Percentiles rank a stretch among this genome's conserved stretches.
These are phyloP conservation scores for Malus hybrid DNA, from an alignment of 331 rosid species.

Conservation along the genomic window DNA sequence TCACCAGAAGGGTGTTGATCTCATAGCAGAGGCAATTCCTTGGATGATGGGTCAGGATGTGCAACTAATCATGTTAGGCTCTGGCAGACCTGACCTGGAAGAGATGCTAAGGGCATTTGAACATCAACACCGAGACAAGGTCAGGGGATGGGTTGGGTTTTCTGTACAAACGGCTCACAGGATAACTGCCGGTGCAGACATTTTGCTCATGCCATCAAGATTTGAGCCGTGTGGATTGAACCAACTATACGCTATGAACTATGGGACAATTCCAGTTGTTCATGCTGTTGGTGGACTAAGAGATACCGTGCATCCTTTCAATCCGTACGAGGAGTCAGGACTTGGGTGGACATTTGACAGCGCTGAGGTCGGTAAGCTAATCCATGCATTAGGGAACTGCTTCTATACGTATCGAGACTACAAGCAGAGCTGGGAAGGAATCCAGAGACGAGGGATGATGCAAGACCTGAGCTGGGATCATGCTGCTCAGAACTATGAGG, in stretches of 20 bases:
- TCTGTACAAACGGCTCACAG: slow-evolving; percentile 80
- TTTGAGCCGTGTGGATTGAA: slow-evolving; percentile 97
- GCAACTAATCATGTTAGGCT: slow-evolving; percentile 85
- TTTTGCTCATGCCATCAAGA: slow-evolving; percentile 94
- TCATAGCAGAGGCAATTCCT: slow-evolving; percentile 80
- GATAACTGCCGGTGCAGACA: slow-evolving; percentile 86
- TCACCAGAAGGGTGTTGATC: slow-evolving; percentile 86
- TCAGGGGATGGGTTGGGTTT: slow-evolving; percentile 94
- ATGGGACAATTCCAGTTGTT: slow-evolving; percentile 88
- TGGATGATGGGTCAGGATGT: slow-evolving; percentile 86
- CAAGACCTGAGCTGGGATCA: slow-evolving; percentile 92
- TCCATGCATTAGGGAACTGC: slow-evolving; percentile 70
- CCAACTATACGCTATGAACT: slow-evolving; percentile 92
- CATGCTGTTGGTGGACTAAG: slow-evolving; percentile 90
- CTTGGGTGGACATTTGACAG: slow-evolving; percentile 87
- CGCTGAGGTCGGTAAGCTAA: slow-evolving; percentile 59
- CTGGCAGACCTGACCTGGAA: slow-evolving; percentile 81
- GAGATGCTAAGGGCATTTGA: slow-evolving; percentile 56
- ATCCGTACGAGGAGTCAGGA: slow-evolving; percentile 73
- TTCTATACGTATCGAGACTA: slow-evolving; percentile 57
- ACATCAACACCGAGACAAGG: slow-evolving; percentile 37
- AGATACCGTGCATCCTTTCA: slow-evolving; percentile 74
- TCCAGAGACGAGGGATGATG: slow-evolving; percentile 84
- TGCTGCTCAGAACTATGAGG: slow-evolving; percentile 88
- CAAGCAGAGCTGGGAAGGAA: slow-evolving; percentile 94